Evolutionary conservation across 2,329 filamentous ascomycete genomes (phyloP).

Genomic region (Clonostachys sp.): DNA sequence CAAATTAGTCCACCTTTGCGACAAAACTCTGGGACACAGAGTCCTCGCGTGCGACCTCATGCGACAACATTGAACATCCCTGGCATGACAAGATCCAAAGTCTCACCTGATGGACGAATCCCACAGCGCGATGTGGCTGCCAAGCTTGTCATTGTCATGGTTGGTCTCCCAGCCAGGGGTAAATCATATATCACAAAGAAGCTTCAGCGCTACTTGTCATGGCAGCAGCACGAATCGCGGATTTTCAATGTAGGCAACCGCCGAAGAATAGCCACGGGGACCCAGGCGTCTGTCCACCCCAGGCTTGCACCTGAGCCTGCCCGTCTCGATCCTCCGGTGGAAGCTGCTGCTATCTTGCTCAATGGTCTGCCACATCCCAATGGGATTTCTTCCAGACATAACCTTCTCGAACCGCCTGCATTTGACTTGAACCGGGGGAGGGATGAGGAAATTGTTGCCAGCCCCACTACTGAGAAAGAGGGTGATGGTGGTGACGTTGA

Average conservation of each 20-base stretch:
- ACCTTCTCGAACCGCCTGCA: conserved; percentile 28
- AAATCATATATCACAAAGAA: conserved; percentile 99
- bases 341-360: conserved; percentile 53
- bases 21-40: conserved; percentile 71
- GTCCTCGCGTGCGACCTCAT: conserved; percentile 73
- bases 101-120: conserved; percentile 93
- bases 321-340: conserved; percentile 37
- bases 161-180: conserved; percentile 87
- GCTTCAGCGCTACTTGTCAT: conserved; percentile 88
- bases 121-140: conserved; percentile 90
- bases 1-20: conserved; percentile 56
- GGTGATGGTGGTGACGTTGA: conserved; percentile 34
- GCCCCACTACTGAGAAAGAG: neutral
- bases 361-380: conserved; percentile 41
- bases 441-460: neutral
- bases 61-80: conserved; percentile 96
- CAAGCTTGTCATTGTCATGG: conserved; percentile 98
- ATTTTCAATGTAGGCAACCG: conserved; percentile 98
- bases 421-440: conserved; percentile 22
- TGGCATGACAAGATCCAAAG: conserved; percentile 89
- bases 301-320: conserved; percentile 25
- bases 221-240: conserved; percentile 91
- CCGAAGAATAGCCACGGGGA: conserved; percentile 72
- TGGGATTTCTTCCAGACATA: conserved; percentile 12
- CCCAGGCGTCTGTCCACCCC: conserved; percentile 27